These are phyloP conservation scores for Phytophthora litchii DNA, from an alignment of 352 stramenopile species.

Conservation along the genomic window DNA sequence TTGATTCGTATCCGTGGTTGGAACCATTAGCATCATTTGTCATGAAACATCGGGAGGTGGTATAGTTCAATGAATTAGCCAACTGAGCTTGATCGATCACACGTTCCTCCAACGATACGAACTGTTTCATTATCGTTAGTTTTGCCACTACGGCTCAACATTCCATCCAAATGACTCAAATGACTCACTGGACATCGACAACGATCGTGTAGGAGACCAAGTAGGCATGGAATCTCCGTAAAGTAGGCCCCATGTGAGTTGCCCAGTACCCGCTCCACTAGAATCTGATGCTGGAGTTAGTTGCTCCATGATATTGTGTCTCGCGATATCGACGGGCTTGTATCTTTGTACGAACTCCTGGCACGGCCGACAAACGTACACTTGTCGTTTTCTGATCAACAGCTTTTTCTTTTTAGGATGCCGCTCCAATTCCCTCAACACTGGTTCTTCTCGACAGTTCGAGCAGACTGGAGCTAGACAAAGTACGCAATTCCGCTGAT, in stretches of 20 bases:
- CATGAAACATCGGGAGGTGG: background rate
- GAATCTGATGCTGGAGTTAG: constrained; percentile 31
- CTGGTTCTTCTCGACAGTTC: constrained; percentile 30
- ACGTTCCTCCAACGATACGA: constrained; percentile 1
- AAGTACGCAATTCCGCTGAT: constrained; percentile 29
- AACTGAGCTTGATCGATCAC: constrained; percentile 1
- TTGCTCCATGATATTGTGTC: constrained; percentile 14
- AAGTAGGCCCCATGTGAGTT: constrained; percentile 35
- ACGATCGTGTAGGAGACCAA: constrained; percentile 35
- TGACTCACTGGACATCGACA: constrained; percentile 36
- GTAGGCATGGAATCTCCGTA: constrained; percentile 25
- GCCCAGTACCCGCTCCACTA: constrained; percentile 7
- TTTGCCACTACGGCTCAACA: constrained; percentile 1
- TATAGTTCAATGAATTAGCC: background rate
- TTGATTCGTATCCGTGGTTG: background rate
- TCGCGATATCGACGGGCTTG: constrained; percentile 29
- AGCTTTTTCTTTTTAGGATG: constrained; percentile 31
- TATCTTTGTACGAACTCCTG: constrained; percentile 32
- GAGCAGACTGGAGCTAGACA: constrained; percentile 36
- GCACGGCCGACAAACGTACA: constrained; percentile 32
- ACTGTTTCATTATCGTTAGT: constrained; percentile 16
- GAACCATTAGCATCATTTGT: background rate
- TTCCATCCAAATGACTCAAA: constrained; percentile 34
- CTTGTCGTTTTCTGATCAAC: constrained; percentile 23
- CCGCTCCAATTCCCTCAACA: constrained; percentile 22